Percentiles rank a stretch among this genome's conserved stretches.
phyloP scores from a whole-genome alignment of 441 rosid genomes.

The Brassica balearica region DNA sequence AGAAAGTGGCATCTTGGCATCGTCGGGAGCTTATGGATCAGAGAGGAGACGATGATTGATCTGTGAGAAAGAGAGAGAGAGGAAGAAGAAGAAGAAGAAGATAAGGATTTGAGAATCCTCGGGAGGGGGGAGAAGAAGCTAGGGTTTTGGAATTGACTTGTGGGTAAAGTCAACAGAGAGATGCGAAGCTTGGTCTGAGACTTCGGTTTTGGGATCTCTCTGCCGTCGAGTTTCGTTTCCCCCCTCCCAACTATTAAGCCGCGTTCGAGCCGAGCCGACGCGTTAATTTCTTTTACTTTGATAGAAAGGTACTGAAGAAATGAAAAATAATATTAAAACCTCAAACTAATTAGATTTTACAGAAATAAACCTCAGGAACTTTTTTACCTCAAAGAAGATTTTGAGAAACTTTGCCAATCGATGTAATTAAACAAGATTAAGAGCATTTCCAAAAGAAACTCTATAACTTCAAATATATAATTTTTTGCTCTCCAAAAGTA shows the following conservation, averaged over 20 bases:
- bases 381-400: no score
- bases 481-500: no score
- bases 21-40: neutral
- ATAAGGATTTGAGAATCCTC: neutral
- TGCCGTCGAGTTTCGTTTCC: conserved; percentile 26
- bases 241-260: conserved; percentile 9
- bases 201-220: conserved; percentile 51
- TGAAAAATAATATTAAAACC: no score
- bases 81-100: neutral
- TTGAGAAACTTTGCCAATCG: no score
- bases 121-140: neutral
- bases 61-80: conserved; percentile 14
- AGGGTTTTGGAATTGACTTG: neutral
- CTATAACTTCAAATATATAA: no score
- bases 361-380: no score
- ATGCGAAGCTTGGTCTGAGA: conserved; percentile 48
- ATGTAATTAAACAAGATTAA: no score
- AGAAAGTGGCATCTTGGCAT: conserved; percentile 32
- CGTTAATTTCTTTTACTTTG: neutral
- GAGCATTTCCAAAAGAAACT: no score
- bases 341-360: no score
- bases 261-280: conserved; percentile 15
- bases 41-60: conserved; percentile 30
- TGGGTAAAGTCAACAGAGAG: conserved; percentile 27
- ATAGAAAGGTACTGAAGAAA: no score